Percentiles rank a stretch among this genome's conserved stretches.
These are phyloP conservation scores for Solanum clarkiae DNA, from an alignment of 257 asterid genomes.

Conservation along the genomic window DNA sequence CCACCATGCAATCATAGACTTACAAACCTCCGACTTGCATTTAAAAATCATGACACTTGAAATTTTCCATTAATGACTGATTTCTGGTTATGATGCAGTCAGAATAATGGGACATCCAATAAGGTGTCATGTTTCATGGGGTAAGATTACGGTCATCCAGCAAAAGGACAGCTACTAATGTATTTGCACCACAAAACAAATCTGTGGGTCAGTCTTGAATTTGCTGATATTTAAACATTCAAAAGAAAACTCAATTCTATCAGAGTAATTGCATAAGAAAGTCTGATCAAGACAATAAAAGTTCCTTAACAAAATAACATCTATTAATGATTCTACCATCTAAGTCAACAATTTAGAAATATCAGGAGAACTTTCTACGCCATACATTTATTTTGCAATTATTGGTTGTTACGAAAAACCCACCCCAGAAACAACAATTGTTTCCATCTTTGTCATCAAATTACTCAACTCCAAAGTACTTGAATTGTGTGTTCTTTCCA, in stretches of 20 bases:
- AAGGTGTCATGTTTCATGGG: background rate
- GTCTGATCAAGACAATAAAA: background rate
- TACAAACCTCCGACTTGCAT: background rate
- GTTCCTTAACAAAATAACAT: background rate
- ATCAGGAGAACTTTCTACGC: background rate
- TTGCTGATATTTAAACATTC: background rate
- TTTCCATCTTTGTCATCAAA: background rate
- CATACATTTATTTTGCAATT: background rate
- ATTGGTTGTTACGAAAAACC: background rate
- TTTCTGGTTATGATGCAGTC: background rate
- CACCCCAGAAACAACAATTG: background rate
- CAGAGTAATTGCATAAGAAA: background rate
- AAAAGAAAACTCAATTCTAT: background rate
- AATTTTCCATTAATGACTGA: background rate
- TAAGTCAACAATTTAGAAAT: background rate
- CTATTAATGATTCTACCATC: background rate
- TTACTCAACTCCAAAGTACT: background rate
- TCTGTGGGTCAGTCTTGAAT: background rate
- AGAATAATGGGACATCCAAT: background rate
- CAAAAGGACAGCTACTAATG: background rate
- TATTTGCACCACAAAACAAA: background rate
- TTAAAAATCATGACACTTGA: background rate
- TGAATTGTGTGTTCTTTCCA: background rate
- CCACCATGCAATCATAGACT: background rate
- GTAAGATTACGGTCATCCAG: background rate